Percentiles rank a stretch among this genome's conserved stretches.
Evolutionary conservation across 2,329 filamentous ascomycete genomes (phyloP).

Genomic region (Meredithiella fracta): DNA sequence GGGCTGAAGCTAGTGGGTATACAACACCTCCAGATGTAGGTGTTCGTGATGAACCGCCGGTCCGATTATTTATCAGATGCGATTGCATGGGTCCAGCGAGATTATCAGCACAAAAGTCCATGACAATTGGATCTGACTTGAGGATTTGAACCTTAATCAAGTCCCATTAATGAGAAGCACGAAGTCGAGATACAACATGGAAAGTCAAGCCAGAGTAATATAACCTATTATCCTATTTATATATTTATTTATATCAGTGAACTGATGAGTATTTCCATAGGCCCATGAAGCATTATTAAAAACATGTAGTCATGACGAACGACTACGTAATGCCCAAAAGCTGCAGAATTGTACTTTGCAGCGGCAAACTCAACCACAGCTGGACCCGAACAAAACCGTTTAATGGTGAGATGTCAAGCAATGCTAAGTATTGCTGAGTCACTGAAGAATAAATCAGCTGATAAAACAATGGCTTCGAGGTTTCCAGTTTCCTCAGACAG

Average conservation of each 20-base stretch:
- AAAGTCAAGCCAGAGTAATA: constrained; percentile 4
- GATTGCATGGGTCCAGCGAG: too few relatives aligned
- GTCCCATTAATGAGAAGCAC: not conserved
- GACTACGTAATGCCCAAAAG: constrained; percentile 60
- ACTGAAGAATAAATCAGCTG: constrained; percentile 39
- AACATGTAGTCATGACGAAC: constrained; percentile 31
- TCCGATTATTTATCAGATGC: too few relatives aligned
- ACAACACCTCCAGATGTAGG: too few relatives aligned
- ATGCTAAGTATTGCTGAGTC: constrained; percentile 57
- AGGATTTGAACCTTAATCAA: not conserved
- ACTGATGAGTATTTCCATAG: constrained; percentile 17
- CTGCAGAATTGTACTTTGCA: constrained; percentile 68
- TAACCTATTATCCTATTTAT: not conserved
- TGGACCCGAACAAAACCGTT: constrained; percentile 45
- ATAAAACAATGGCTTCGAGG: not conserved
- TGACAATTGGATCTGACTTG: too few relatives aligned
- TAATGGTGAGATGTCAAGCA: constrained; percentile 52
- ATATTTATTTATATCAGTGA: not conserved
- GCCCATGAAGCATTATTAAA: constrained; percentile 24
- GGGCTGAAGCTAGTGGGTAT: too few relatives aligned
- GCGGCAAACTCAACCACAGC: constrained; percentile 47
- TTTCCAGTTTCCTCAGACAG: constrained; percentile 24
- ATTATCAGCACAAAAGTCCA: too few relatives aligned
- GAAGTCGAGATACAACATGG: not conserved
- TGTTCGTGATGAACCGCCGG: too few relatives aligned